Percentiles rank a stretch among this genome's conserved stretches.
Conservation (phyloP, 2,329 filamentous ascomycete species). For the Aspergillus oerlinghausenensis region DNA sequence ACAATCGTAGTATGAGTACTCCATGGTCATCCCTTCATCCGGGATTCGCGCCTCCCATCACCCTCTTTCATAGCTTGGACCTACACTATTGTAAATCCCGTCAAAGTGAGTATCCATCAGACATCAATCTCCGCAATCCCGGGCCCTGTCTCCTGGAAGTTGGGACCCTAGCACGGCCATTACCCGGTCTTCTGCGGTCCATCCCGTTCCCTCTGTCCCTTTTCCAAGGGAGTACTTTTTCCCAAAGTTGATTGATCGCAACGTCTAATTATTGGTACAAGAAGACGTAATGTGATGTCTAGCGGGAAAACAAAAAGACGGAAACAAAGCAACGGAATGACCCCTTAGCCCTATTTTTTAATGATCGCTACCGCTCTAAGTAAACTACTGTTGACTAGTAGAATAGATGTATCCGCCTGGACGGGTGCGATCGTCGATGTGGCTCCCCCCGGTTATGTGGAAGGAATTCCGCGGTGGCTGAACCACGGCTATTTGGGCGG, state of each 20-base stretch:
- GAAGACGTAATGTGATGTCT: no score
- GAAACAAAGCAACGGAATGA: no score
- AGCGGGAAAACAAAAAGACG: neutral
- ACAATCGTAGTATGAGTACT: neutral
- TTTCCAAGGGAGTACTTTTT: neutral
- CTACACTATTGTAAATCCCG: no score
- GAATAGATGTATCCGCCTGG: conserved; percentile 9
- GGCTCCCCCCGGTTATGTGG: neutral
- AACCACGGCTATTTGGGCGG: neutral
- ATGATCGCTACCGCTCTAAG: neutral
- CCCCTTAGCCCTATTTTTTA: neutral
- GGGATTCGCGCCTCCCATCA: neutral
- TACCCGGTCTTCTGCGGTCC: no score
- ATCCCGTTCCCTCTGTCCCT: neutral
- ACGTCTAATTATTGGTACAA: neutral
- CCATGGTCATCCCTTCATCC: neutral
- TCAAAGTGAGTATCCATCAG: neutral
- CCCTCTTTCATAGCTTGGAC: no score
- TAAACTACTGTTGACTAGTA: conserved; percentile 1
- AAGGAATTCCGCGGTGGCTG: neutral
- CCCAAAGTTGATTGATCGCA: neutral
- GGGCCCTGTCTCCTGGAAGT: neutral
- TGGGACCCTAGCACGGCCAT: no score
- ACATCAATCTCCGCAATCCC: neutral
- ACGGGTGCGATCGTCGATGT: conserved; percentile 15